phyloP scores from a whole-genome alignment of 768 basidiomycete genomes.

The Boletus tylopilopsis region DNA sequence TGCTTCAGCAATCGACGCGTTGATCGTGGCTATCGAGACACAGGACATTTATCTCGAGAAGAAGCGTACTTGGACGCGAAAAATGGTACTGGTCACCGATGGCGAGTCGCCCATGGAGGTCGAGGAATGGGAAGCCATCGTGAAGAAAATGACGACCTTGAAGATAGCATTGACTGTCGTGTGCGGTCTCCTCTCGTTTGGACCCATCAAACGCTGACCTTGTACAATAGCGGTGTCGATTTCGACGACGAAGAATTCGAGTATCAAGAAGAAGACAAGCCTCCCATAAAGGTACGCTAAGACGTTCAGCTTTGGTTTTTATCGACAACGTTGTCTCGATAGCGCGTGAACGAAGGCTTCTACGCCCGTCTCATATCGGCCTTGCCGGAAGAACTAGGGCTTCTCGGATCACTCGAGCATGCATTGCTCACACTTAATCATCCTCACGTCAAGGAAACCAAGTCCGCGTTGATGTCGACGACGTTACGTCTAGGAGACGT shows the following conservation, averaged over 20 bases:
- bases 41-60: conserved; percentile 61
- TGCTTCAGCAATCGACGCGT: conserved; percentile 70
- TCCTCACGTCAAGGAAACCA: conserved; percentile 65
- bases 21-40: conserved; percentile 84
- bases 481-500: conserved; percentile 77
- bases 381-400: conserved; percentile 30
- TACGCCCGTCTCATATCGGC: conserved; percentile 45
- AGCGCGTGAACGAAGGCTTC: conserved; percentile 77
- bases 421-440: conserved; percentile 26
- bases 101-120: conserved; percentile 71
- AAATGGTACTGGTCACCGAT: conserved; percentile 81
- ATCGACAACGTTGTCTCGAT: conserved; percentile 1
- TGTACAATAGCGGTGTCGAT: conserved; percentile 67
- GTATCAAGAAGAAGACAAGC: conserved; percentile 66
- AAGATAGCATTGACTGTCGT: conserved; percentile 64
- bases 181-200: conserved; percentile 39
- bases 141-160: conserved; percentile 57
- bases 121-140: conserved; percentile 72
- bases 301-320: not conserved
- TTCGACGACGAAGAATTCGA: conserved; percentile 73
- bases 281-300: conserved; percentile 61
- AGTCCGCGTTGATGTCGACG: conserved; percentile 61
- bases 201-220: not conserved
- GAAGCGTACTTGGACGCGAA: conserved; percentile 84
- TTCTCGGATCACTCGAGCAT: conserved; percentile 29